Conservation (phyloP, 352 stramenopile genomes). For the Elongisporangium undulatum region DNA sequence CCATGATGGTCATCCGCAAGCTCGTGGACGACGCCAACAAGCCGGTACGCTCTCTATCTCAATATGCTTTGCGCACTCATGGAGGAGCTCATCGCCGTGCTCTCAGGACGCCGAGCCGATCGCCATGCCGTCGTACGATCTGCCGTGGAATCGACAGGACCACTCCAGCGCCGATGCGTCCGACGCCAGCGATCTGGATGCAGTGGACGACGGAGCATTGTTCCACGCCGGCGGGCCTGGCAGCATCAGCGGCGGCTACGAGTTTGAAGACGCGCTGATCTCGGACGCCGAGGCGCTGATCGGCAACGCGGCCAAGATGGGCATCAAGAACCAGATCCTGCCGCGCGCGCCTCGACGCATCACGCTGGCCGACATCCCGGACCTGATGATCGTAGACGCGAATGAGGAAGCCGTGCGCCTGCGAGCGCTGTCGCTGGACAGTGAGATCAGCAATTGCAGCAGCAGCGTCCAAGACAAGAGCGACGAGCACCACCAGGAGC, state of each 20-base stretch:
- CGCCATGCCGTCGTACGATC: slow-evolving; percentile 22
- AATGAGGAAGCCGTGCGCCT: slow-evolving; percentile 20
- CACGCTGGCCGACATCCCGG: slow-evolving; percentile 60
- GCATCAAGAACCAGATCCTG: slow-evolving; percentile 54
- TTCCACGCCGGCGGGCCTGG: slow-evolving; percentile 19
- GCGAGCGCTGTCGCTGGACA: slow-evolving; percentile 4
- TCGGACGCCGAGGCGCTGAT: slow-evolving; percentile 69
- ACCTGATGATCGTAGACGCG: slow-evolving; percentile 62
- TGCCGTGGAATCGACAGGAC: slow-evolving; percentile 59
- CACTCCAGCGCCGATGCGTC: slow-evolving; percentile 15
- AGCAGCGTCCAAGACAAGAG: not conserved
- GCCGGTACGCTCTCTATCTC: slow-evolving; percentile 8
- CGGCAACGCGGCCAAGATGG: slow-evolving; percentile 67
- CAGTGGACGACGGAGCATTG: slow-evolving; percentile 11
- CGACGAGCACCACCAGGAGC: not conserved
- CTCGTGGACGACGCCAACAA: slow-evolving; percentile 45
- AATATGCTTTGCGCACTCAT: too few relatives aligned
- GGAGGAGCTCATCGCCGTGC: not conserved
- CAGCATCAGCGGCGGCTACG: slow-evolving; percentile 16
- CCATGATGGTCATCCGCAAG: slow-evolving; percentile 65
- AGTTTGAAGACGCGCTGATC: slow-evolving; percentile 47
- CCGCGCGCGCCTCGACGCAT: slow-evolving; percentile 47
- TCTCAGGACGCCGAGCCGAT: not conserved
- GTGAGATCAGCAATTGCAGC: slow-evolving; percentile 11
- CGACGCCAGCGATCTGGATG: slow-evolving; percentile 6